Evolutionary conservation across 78 protist genomes (phyloP).

Genomic region (Isochrysis galbana): DNA sequence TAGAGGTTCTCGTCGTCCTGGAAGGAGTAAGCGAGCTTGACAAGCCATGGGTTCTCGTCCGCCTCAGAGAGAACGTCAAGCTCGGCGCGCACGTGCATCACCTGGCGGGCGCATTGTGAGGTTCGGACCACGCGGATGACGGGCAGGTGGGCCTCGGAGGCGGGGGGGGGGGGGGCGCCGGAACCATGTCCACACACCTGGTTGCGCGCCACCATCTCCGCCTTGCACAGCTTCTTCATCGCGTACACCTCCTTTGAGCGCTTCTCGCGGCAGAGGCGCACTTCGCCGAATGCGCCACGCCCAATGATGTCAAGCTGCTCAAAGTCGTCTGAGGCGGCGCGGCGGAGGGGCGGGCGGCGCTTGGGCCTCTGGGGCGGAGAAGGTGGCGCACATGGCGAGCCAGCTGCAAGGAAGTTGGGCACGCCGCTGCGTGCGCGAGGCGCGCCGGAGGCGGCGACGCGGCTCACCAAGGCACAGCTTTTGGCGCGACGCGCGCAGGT

Average conservation of each 20-base stretch:
- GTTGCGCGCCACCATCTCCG: conserved; percentile 54
- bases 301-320: conserved; percentile 33
- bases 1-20: conserved; percentile 42
- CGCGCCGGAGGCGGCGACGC: too few species aligned
- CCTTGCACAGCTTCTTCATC: conserved; percentile 60
- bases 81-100: conserved; percentile 65
- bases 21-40: conserved; percentile 51
- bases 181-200: not conserved
- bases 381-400: too few species aligned
- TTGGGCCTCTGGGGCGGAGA: too few species aligned
- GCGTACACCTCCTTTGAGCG: conserved; percentile 12
- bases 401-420: too few species aligned
- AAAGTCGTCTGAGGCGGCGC: conserved; percentile 44
- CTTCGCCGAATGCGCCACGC: conserved; percentile 64
- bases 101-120: too few species aligned
- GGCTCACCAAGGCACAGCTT: too few species aligned
- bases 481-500: conserved; percentile 6
- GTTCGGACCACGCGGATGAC: too few species aligned
- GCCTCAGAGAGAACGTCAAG: conserved; percentile 58
- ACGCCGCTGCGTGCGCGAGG: too few species aligned
- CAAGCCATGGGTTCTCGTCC: conserved; percentile 43
- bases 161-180: too few species aligned
- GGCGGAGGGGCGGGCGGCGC: too few species aligned
- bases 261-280: conserved; percentile 14
- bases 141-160: too few species aligned